Evolutionary conservation across 2,329 filamentous ascomycete species (phyloP).

Genomic region (Pseudogymnoascus sp.): DNA sequence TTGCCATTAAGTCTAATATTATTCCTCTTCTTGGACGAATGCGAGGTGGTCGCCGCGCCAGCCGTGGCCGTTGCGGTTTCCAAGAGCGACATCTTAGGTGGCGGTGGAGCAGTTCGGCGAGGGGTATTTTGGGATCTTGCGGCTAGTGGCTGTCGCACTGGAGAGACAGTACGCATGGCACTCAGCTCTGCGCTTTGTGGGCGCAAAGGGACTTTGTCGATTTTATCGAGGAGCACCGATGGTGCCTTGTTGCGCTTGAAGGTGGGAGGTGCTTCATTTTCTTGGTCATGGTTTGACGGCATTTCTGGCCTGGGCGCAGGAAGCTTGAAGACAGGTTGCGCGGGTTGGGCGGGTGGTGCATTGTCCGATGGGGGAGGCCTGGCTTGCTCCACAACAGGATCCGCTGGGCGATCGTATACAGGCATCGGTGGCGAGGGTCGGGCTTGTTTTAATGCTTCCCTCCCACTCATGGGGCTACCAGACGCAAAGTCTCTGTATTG

Average conservation of each 20-base stretch:
- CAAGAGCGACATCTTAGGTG: slow-evolving; percentile 94
- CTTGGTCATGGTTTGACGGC: slow-evolving; percentile 65
- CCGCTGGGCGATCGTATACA: not conserved
- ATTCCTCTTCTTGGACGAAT: slow-evolving; percentile 62
- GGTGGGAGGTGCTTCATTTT: slow-evolving; percentile 69
- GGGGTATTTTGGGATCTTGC: slow-evolving; percentile 60
- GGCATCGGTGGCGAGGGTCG: not conserved
- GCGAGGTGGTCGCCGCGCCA: slow-evolving; percentile 67
- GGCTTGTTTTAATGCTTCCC: not conserved
- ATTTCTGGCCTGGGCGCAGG: slow-evolving; percentile 48
- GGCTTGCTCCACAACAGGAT: slow-evolving; percentile 26
- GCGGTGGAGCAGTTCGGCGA: slow-evolving; percentile 67
- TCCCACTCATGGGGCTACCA: slow-evolving; percentile 40
- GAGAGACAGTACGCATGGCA: slow-evolving; percentile 35
- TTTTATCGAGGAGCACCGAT: slow-evolving; percentile 22
- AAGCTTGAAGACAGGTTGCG: slow-evolving; percentile 49
- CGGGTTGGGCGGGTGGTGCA: slow-evolving; percentile 34
- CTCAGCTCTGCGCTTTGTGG: slow-evolving; percentile 40
- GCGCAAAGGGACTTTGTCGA: slow-evolving; percentile 44
- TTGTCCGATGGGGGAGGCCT: slow-evolving; percentile 34
- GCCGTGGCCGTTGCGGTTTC: slow-evolving; percentile 80
- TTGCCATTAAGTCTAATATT: slow-evolving; percentile 86
- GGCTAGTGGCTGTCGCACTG: slow-evolving; percentile 48
- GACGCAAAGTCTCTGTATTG: slow-evolving; percentile 33
- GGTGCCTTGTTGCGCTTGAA: slow-evolving; percentile 44